A percentile compares a stretch with the other conserved stretches of the same genome.
These are phyloP conservation scores for Chalciporus chontae DNA, from an alignment of 768 basidiomycete genomes.

Conservation along the genomic window DNA sequence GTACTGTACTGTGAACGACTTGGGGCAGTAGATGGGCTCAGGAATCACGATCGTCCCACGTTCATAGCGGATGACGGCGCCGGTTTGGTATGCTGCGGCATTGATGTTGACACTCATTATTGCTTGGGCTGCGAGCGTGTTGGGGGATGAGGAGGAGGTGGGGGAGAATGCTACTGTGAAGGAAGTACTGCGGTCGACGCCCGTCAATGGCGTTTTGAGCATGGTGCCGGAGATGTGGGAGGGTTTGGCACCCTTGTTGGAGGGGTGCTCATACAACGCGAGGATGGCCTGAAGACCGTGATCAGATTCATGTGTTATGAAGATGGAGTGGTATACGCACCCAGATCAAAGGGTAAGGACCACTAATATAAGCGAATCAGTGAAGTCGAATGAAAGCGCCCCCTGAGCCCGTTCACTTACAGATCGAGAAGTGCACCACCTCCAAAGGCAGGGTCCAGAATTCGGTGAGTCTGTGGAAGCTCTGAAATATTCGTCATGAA, in stretches of 20 bases:
- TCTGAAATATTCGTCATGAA: conserved; percentile 35
- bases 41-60: conserved; percentile 64
- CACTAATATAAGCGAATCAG: conserved; percentile 39
- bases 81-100: conserved; percentile 41
- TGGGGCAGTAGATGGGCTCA: conserved; percentile 64
- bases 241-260: conserved; percentile 59
- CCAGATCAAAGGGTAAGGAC: conserved; percentile 82
- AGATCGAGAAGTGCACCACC: conserved; percentile 84
- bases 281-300: conserved; percentile 61
- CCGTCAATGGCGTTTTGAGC: conserved; percentile 72
- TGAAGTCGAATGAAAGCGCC: neutral
- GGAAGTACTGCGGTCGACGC: conserved; percentile 74
- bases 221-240: conserved; percentile 64
- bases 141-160: conserved; percentile 34
- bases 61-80: conserved; percentile 71
- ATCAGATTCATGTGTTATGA: conserved; percentile 9
- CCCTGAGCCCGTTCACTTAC: conserved; percentile 39
- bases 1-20: conserved; percentile 62
- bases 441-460: conserved; percentile 74
- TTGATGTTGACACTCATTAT: conserved; percentile 69
- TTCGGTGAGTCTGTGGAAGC: conserved; percentile 65
- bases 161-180: conserved; percentile 68
- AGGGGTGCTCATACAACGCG: conserved; percentile 73
- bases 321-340: conserved; percentile 32
- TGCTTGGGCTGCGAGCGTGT: conserved; percentile 62